These are phyloP conservation scores for Ceratocystis smalleyi DNA, from an alignment of 2,329 filamentous ascomycete species.

Conservation along the genomic window DNA sequence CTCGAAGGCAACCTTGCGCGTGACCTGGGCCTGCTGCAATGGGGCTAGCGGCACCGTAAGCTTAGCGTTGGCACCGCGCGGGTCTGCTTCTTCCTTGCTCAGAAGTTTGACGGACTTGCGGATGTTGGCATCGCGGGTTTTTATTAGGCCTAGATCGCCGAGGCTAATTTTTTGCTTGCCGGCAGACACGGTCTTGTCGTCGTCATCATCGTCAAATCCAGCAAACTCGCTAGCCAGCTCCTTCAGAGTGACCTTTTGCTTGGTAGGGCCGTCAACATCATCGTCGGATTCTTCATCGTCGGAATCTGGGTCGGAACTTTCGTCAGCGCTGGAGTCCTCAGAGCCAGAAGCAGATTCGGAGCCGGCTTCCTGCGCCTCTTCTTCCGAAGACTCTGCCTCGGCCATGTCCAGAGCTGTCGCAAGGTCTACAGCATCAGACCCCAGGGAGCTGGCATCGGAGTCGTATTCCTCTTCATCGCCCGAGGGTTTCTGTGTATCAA, in stretches of 20 bases:
- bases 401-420: conserved; percentile 41
- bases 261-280: conserved; percentile 41
- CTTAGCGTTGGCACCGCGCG: conserved; percentile 38
- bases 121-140: conserved; percentile 56
- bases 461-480: conserved; percentile 34
- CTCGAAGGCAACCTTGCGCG: conserved; percentile 68
- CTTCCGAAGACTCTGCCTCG: conserved; percentile 34
- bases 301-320: conserved; percentile 31
- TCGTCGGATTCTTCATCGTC: conserved; percentile 33
- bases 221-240: conserved; percentile 54
- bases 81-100: conserved; percentile 43
- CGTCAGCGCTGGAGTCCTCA: conserved; percentile 27
- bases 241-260: conserved; percentile 30
- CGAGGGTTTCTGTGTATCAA: conserved; percentile 24
- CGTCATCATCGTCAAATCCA: conserved; percentile 43
- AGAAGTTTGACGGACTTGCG: conserved; percentile 68
- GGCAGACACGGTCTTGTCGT: conserved; percentile 27
- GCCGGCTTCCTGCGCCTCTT: conserved; percentile 31
- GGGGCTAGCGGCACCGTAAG: conserved; percentile 70
- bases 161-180: conserved; percentile 53
- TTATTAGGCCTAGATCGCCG: conserved; percentile 55
- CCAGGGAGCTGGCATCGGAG: conserved; percentile 42
- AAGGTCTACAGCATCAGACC: conserved; percentile 44
- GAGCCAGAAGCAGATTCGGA: conserved; percentile 30
- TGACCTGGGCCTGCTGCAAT: conserved; percentile 70